Evolutionary conservation across 306 rosid species (phyloP), one percentile per base, ranked within the genome.

Genomic region (Trifolium fragiferum): DNA sequence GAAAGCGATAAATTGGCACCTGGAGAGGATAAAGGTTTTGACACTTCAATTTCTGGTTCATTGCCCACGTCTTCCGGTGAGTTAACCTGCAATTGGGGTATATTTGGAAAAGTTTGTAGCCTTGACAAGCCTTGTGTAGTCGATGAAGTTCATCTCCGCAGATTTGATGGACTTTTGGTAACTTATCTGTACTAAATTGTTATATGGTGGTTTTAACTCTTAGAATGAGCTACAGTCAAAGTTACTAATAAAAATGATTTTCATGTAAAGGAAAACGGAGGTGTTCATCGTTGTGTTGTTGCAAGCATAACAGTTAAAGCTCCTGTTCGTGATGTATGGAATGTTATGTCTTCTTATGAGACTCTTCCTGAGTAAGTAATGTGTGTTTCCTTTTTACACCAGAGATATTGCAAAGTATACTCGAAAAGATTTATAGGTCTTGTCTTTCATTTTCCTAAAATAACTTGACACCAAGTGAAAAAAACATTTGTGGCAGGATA

Each of bases 281-380:
- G 97, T 4, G 97, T 91, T 53, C 98, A 94, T 88, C 98, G 98
- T 20, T 83, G 93, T 70, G 98, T 94, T 62, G 89, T 90, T 44
- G 98, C 98, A 60, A 91, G 96, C 86, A 91, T 94, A 78, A 94
- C 98, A 27, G 97, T 94, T 49, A 94, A 94, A 86, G 96, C 98
- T 89, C 85, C 94, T 63, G 93, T 91, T 81, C 83, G 85, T 65
- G 96, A 91, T 83, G 98, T 90, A 58, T 94, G 98, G 98, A 83
- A 78, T 82, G 89, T 87, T 77, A 49, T 94, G 86, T 86, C 96
- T 32, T 89, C 90, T 66, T 94, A 94, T 43, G 97, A 94, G 87
- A 83, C 87, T 65, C 98, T 94, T 84, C 97, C 98, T 3, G 98
- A 94, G 98, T 93, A 91, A 80, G 96, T 78, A 43, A 75, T 75